These are phyloP conservation scores for Solanum lignicaule DNA, from an alignment of 257 asterid species.

Conservation along the genomic window DNA sequence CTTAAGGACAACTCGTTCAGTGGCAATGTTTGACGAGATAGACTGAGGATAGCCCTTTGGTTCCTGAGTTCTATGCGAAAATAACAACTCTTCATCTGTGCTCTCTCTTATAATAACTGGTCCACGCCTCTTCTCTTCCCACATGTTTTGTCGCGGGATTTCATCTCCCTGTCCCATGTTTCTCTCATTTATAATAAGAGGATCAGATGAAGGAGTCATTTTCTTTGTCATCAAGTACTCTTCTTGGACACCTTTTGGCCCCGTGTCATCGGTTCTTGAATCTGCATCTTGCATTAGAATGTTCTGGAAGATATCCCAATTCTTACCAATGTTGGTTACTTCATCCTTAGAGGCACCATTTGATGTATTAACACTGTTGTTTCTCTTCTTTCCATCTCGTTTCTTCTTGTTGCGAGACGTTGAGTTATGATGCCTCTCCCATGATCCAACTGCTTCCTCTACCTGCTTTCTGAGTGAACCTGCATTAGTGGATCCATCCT, in stretches of 20 bases:
- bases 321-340: conserved; percentile 24
- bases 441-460: conserved; percentile 50
- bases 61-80: conserved; percentile 24
- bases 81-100: conserved; percentile 39
- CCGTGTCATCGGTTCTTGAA: conserved; percentile 17
- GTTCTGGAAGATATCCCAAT: conserved; percentile 72
- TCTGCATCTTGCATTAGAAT: conserved; percentile 63
- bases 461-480: conserved; percentile 44
- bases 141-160: conserved; percentile 7
- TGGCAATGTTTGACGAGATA: conserved; percentile 16
- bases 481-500: conserved; percentile 34
- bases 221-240: conserved; percentile 6
- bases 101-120: conserved; percentile 22
- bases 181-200: conserved; percentile 29
- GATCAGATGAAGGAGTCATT: conserved; percentile 31
- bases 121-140: conserved; percentile 19
- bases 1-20: conserved; percentile 28
- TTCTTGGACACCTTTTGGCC: conserved; percentile 16
- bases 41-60: conserved; percentile 11
- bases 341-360: conserved; percentile 12
- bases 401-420: conserved; percentile 23
- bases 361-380: background rate
- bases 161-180: conserved; percentile 11
- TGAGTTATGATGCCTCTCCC: conserved; percentile 41
- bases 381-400: conserved; percentile 29